Evolutionary conservation across 2,329 filamentous ascomycete genomes (phyloP), one percentile per base, ranked within the genome.

Genomic region (Ascosphaera apis): DNA sequence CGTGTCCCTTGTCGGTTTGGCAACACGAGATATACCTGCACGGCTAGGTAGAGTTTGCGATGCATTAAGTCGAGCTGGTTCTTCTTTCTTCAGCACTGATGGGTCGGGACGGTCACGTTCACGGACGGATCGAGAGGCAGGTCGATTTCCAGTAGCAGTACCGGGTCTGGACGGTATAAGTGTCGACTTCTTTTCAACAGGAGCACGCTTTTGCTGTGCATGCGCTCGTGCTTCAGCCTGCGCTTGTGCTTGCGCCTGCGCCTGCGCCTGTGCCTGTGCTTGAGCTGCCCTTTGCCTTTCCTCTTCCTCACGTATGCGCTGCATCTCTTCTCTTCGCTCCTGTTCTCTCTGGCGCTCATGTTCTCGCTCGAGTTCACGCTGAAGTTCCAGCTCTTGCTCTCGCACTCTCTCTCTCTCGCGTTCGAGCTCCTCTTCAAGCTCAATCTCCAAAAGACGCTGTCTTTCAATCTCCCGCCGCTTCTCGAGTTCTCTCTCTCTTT

Each of bases 1-100:
- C 11, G 50, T 42, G 35, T 63, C 60, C 35, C 58, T 52, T 28
- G 53, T 55, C 11, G 58, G 57, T 39, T 56, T 60, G 12, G 55
- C 45, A 17, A 32, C 31, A 15, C 13, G 5, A 15, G 31, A 32
- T 5, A 15, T 32, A 17, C n/a, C 31, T 6, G 31, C n/a, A 17
- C 31, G 31, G 31, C 31, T 32, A 5, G 31, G 31, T n/a, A 32
- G 13, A 32, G 31, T 32, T n/a, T 32, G 31, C n/a, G 45, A 38
- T 5, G 48, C 39, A 41, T 49, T 56, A 31, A 49, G 42, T 32
- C 52, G 48, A 18, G 45, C 36, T n/a, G 31, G 5, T n/a, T 32
- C 31, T 5, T 25, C 21, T 25, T 11, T 25, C 6, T 25, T 11
- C 21, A 25, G 11, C 11, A 11, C 21, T 6, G 21, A 5, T 6